Evolutionary conservation across 306 rosid species (phyloP), one percentile per base, ranked within the genome.

Genomic region (Lathyrus aphaca): DNA sequence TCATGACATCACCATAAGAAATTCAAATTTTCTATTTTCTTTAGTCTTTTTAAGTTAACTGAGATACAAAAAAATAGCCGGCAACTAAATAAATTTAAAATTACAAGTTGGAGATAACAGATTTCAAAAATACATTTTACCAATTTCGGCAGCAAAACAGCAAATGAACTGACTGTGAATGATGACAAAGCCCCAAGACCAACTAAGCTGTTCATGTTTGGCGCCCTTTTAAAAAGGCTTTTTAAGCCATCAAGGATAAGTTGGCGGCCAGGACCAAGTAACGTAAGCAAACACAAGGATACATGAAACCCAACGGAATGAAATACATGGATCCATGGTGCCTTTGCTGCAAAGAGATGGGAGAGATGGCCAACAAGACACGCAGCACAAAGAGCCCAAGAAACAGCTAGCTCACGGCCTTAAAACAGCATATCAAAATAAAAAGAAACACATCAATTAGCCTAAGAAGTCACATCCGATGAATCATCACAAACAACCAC

Each of bases 151-250:
- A 93, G 79, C 64, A 90, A 82, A 63, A 77, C 77, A 46, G 98
- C 98, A 71, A 90, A 74, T 76, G 94, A 79, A 56, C 98, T 93
- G 90, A 93, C 97, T 64, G 94, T 70, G 81, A 93, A 93, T 66
- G 98, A 93, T n/a, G 98, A 93, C 73, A 93, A 27, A 78, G 98
- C 96, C 69, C 98, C 98, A 68, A 93, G 94, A 86, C 96, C 96
- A 77, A 93, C 98, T 84, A 93, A 81, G 69, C 96, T 88, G 74
- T 93, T 93, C 98, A 93, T 93, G 82, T 93, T 93, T 68, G 98
- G 98, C 4, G 92, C 82, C 79, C 83, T 79, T 87, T 78, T 93
- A 32, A 84, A 57, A 70, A 93, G 93, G 63, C 98, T 93, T 79
- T 83, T 90, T 79, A 90, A 69, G 68, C 98, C 98, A 70, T 93